Evolutionary conservation across 2,329 filamentous ascomycete species (phyloP).

Genomic region (Fusarium concolor): DNA sequence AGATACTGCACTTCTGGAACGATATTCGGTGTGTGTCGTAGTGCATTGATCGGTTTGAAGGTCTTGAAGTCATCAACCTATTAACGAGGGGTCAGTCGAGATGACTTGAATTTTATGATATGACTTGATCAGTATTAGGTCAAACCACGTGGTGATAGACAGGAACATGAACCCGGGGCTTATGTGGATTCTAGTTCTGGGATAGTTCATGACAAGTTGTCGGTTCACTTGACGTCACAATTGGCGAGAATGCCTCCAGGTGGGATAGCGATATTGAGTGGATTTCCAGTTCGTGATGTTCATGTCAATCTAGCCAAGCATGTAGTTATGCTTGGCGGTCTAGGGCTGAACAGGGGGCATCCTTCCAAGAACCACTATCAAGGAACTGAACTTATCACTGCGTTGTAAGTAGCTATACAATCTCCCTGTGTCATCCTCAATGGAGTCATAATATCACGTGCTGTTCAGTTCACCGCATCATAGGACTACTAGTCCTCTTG

Average conservation of each 20-base stretch:
- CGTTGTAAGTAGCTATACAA: neutral
- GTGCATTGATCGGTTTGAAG: neutral
- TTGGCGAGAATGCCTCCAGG: neutral
- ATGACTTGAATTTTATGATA: neutral
- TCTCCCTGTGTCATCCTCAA: neutral
- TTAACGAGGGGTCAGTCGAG: neutral
- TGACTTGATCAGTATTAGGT: neutral
- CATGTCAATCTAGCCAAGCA: neutral
- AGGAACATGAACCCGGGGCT: neutral
- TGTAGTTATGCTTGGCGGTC: neutral
- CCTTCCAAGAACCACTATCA: neutral
- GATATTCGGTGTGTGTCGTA: neutral
- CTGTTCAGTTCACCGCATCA: too few relatives aligned
- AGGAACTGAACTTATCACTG: neutral
- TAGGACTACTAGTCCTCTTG: neutral
- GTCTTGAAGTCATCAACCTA: neutral
- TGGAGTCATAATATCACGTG: neutral
- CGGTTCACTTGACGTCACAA: neutral
- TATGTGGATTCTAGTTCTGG: neutral
- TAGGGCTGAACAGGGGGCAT: slow-evolving; percentile 4
- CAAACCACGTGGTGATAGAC: slow-evolving; percentile 5
- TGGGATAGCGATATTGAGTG: neutral
- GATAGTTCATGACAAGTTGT: too few relatives aligned
- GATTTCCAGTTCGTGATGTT: neutral
- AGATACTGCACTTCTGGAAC: neutral